phyloP scores from a whole-genome alignment of 2,329 filamentous ascomycete species.

The Alternaria triticimaculans region DNA sequence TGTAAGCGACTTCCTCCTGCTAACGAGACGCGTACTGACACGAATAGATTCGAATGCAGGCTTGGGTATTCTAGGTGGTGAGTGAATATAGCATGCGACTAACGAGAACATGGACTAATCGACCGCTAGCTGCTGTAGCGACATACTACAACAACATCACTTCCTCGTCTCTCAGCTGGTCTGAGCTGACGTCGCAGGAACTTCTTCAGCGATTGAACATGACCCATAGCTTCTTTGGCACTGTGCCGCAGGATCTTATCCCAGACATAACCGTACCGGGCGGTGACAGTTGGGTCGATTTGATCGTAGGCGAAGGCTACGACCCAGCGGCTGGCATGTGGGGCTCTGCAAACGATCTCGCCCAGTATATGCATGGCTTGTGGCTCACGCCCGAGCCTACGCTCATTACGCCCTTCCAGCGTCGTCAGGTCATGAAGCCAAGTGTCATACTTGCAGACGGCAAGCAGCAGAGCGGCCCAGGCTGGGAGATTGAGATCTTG shows the following conservation, averaged over 20 bases:
- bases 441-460: slow-evolving; percentile 32
- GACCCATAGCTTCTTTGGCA: slow-evolving; percentile 36
- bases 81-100: neutral
- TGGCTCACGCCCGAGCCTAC: slow-evolving; percentile 32
- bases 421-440: slow-evolving; percentile 33
- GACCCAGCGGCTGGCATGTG: slow-evolving; percentile 43
- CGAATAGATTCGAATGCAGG: slow-evolving; percentile 37
- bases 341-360: slow-evolving; percentile 41
- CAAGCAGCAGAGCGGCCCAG: slow-evolving; percentile 35
- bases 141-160: slow-evolving; percentile 34
- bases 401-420: slow-evolving; percentile 34
- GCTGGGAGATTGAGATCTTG: slow-evolving; percentile 38
- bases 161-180: slow-evolving; percentile 26
- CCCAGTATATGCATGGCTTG: slow-evolving; percentile 30
- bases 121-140: slow-evolving; percentile 27
- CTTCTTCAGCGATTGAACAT: slow-evolving; percentile 34
- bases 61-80: slow-evolving; percentile 32
- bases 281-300: slow-evolving; percentile 35
- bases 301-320: slow-evolving; percentile 37
- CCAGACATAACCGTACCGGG: slow-evolving; percentile 32
- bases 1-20: slow-evolving; percentile 4
- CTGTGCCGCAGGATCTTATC: slow-evolving; percentile 25
- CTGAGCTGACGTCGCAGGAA: slow-evolving; percentile 24
- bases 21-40: neutral
- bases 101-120: neutral